Evolutionary conservation across 2,329 filamentous ascomycete species (phyloP).

Genomic region (Aciculosporium take): DNA sequence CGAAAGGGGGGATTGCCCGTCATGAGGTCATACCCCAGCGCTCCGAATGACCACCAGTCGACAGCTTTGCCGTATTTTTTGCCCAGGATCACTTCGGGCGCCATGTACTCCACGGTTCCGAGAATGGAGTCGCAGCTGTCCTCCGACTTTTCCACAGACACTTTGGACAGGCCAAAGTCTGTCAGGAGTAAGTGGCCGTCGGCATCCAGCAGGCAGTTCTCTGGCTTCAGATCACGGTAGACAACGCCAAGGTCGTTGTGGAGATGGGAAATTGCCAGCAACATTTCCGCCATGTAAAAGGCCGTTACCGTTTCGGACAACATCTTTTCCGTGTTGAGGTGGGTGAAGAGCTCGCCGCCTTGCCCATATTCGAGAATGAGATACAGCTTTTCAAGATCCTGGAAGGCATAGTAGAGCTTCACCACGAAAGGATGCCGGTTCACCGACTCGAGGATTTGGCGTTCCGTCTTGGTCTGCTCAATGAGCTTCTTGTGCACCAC

Average conservation of each 20-base stretch:
- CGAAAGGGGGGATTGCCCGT: conserved; percentile 86
- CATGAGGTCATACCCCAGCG: conserved; percentile 80
- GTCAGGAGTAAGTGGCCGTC: conserved; percentile 89
- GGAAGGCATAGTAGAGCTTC: conserved; percentile 95
- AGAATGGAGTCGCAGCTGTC: conserved; percentile 75
- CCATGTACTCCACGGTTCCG: conserved; percentile 98
- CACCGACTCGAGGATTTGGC: conserved; percentile 85
- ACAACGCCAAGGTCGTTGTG: conserved; percentile 87
- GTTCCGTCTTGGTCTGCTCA: conserved; percentile 95
- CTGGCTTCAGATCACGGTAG: conserved; percentile 93
- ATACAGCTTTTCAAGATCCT: conserved; percentile 95
- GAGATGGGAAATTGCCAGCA: conserved; percentile 82
- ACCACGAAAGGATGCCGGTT: conserved; percentile 96
- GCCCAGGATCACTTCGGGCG: conserved; percentile 80
- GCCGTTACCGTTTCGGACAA: conserved; percentile 79
- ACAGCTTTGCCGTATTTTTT: conserved; percentile 86
- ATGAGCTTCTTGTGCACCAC: conserved; percentile 91
- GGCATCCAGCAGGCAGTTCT: conserved; percentile 86
- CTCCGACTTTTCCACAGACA: conserved; percentile 49
- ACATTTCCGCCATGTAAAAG: conserved; percentile 98
- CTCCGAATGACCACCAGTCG: conserved; percentile 97
- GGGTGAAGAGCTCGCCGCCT: conserved; percentile 93
- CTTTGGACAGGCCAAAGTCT: conserved; percentile 94
- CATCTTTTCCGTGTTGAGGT: conserved; percentile 87
- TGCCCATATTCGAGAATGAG: conserved; percentile 95